These are phyloP conservation scores for Flaveria brownii DNA, from an alignment of 129 eudicot species.

Conservation along the genomic window DNA sequence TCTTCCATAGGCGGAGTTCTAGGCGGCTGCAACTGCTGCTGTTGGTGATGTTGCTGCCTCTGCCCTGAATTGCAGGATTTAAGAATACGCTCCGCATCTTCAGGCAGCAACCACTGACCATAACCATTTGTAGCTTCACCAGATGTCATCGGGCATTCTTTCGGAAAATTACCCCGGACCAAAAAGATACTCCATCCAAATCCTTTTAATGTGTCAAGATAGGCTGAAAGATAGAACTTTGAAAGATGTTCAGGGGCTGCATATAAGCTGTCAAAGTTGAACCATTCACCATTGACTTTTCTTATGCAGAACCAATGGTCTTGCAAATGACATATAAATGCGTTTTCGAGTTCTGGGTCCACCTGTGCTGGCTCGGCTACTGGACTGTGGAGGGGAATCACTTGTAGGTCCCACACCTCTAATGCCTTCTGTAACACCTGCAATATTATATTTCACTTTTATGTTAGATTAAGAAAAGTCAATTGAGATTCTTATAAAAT, in stretches of 20 bases:
- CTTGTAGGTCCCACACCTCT: constrained; percentile 97
- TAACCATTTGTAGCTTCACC: constrained; percentile 79
- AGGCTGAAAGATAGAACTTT: constrained; percentile 91
- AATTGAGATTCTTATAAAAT: neutral
- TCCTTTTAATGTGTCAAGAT: constrained; percentile 81
- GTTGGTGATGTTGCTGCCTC: constrained; percentile 34
- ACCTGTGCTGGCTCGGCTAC: constrained; percentile 96
- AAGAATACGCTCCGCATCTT: constrained; percentile 74
- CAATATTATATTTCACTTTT: constrained; percentile 7
- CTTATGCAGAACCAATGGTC: constrained; percentile 99
- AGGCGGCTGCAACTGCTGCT: constrained; percentile 34
- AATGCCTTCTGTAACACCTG: constrained; percentile 94
- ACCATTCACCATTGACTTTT: constrained; percentile 97
- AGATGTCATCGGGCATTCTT: constrained; percentile 79
- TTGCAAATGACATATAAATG: constrained; percentile 88
- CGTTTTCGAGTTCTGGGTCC: constrained; percentile 89
- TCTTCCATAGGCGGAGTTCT: constrained; percentile 41
- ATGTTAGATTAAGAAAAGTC: neutral
- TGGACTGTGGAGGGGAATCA: constrained; percentile 88
- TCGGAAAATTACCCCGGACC: constrained; percentile 88
- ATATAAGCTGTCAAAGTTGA: constrained; percentile 89
- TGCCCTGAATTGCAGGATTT: constrained; percentile 64
- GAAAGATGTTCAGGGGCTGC: constrained; percentile 97
- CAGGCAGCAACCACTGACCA: constrained; percentile 90
- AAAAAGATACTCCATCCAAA: constrained; percentile 95